Conservation (phyloP, 2,329 filamentous ascomycete species). For the Celoporthe dispersa region DNA sequence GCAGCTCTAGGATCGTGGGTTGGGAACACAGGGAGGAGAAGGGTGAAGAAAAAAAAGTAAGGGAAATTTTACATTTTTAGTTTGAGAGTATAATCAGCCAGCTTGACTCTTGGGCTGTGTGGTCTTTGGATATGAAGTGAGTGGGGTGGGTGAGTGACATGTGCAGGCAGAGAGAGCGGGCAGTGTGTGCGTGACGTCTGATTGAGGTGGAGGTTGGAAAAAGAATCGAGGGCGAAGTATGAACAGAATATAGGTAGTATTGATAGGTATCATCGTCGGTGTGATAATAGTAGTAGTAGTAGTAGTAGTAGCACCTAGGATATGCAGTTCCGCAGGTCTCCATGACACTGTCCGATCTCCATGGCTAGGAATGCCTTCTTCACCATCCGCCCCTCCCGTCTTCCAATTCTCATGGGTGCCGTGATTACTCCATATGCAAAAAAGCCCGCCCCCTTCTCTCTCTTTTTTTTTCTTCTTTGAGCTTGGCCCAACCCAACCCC, state of each 20-base stretch:
- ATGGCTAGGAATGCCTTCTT: neutral
- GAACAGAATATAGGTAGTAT: neutral
- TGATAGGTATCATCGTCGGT: neutral
- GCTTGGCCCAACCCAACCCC: neutral
- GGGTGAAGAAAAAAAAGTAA: no score
- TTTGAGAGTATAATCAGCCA: no score
- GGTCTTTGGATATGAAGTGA: no score
- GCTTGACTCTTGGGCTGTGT: no score
- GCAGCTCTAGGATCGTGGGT: no score
- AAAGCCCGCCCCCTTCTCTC: neutral
- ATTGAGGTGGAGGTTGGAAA: no score
- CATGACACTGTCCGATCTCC: neutral
- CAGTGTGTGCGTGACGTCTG: neutral
- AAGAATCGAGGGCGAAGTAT: neutral
- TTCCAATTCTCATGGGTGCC: conserved; percentile 3
- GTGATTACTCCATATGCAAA: conserved; percentile 13
- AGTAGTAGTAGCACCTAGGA: neutral
- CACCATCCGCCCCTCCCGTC: neutral
- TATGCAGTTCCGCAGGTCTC: neutral
- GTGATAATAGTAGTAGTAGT: no score
- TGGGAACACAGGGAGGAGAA: no score
- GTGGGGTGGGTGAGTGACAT: no score
- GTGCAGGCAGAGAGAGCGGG: no score
- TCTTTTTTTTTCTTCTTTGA: neutral
- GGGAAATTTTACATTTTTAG: no score